Evolutionary conservation across 1,139 yeast species (phyloP).

Genomic region (Pichia sp.): DNA sequence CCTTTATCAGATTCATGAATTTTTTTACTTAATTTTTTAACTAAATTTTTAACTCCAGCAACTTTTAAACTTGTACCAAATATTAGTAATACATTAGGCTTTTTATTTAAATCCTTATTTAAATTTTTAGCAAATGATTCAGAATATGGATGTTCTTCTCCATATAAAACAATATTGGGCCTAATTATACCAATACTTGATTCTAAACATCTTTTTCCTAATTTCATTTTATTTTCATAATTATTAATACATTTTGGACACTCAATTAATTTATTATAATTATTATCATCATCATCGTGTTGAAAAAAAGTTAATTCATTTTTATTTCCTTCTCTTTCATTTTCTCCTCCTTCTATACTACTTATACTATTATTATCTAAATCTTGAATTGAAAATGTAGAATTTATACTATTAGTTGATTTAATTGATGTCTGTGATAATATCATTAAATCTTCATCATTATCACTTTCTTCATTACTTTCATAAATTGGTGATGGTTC

Average conservation of each 20-base stretch:
- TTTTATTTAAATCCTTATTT: conserved; percentile 44
- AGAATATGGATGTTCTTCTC: conserved; percentile 73
- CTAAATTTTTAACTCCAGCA: conserved; percentile 64
- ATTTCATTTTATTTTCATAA: conserved; percentile 45
- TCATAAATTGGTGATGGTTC: neutral
- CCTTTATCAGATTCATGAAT: conserved; percentile 57
- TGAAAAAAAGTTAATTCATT: conserved; percentile 27
- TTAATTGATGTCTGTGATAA: conserved; percentile 6
- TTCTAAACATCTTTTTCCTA: conserved; percentile 58
- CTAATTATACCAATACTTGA: conserved; percentile 54
- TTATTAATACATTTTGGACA: conserved; percentile 54
- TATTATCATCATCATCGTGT: too few species aligned
- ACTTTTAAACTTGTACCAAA: conserved; percentile 77
- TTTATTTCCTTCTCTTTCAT: conserved; percentile 24
- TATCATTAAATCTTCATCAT: conserved; percentile 7
- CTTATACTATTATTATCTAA: conserved; percentile 2
- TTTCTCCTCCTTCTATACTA: conserved; percentile 1
- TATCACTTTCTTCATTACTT: neutral
- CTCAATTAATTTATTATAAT: conserved; percentile 44
- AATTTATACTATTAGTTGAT: conserved; percentile 1
- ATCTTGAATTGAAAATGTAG: conserved; percentile 5
- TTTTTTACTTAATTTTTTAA: conserved; percentile 49
- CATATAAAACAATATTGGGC: conserved; percentile 72
- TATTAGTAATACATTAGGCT: conserved; percentile 61
- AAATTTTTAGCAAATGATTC: conserved; percentile 59